These are phyloP conservation scores for Hyphodiscus sp. DNA, from an alignment of 2,329 filamentous ascomycete species.

Conservation along the genomic window DNA sequence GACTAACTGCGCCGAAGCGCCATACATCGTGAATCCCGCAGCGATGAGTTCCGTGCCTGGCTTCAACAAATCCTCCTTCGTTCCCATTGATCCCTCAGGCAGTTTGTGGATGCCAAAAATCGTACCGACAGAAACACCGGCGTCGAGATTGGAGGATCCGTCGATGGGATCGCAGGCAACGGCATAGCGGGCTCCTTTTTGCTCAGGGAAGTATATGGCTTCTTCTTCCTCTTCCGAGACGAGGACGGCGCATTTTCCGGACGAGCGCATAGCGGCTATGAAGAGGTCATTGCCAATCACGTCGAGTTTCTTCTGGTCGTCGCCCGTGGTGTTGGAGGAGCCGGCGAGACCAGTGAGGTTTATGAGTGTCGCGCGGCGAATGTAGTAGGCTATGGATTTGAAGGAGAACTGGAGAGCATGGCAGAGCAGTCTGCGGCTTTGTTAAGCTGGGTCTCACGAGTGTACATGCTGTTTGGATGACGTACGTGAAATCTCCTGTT, in stretches of 20 bases:
- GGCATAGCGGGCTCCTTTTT: constrained; percentile 75
- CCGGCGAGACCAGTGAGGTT: constrained; percentile 93
- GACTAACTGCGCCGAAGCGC: constrained; percentile 90
- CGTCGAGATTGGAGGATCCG: constrained; percentile 94
- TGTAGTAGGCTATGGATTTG: constrained; percentile 99
- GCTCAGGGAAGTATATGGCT: constrained; percentile 75
- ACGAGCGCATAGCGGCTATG: constrained; percentile 89
- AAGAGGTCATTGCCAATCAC: constrained; percentile 99
- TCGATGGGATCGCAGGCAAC: constrained; percentile 98
- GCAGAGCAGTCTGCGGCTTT: constrained; percentile 67
- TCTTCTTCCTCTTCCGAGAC: constrained; percentile 99
- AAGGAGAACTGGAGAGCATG: constrained; percentile 98
- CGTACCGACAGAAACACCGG: constrained; percentile 94
- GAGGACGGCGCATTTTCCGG: constrained; percentile 80
- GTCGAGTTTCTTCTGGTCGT: constrained; percentile 99
- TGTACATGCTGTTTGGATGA: background rate
- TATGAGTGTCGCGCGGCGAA: constrained; percentile 89
- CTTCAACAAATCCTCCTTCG: constrained; percentile 78
- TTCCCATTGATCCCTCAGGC: constrained; percentile 65
- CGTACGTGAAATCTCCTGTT: constrained; percentile 96
- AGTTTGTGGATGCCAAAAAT: constrained; percentile 96
- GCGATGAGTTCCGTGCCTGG: constrained; percentile 89
- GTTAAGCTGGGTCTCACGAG: constrained; percentile 8
- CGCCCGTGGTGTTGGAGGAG: constrained; percentile 89
- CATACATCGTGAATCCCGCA: constrained; percentile 99